Evolutionary conservation across 2,329 filamentous ascomycete species (phyloP).

Genomic region (Colletotrichum musicola): DNA sequence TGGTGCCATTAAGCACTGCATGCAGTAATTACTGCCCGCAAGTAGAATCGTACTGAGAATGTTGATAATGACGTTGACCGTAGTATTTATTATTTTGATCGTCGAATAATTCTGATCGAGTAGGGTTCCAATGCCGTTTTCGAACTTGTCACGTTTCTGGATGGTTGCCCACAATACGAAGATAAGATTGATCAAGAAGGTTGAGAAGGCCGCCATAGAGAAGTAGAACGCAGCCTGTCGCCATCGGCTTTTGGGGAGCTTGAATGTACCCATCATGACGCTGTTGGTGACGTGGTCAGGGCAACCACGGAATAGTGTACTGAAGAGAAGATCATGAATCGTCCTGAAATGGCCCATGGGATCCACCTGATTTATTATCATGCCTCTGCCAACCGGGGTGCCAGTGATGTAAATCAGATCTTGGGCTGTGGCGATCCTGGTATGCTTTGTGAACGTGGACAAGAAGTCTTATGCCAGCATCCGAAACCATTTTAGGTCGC

Average conservation of each 20-base stretch:
- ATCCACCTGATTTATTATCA: too few species aligned
- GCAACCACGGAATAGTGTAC: too few species aligned
- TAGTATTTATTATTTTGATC: neutral
- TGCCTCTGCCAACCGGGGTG: too few species aligned
- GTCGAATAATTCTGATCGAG: neutral
- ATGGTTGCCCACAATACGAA: slow-evolving; percentile 2
- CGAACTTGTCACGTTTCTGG: neutral
- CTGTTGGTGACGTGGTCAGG: too few species aligned
- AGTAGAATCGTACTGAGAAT: slow-evolving; percentile 47
- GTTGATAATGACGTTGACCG: slow-evolving; percentile 48
- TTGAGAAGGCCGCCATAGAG: neutral
- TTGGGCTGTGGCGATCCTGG: too few species aligned
- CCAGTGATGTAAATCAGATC: too few species aligned
- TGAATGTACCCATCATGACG: neutral
- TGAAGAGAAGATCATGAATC: too few species aligned
- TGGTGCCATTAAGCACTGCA: slow-evolving; percentile 51
- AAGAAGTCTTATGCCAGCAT: too few species aligned
- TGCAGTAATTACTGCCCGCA: slow-evolving; percentile 52
- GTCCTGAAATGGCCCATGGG: too few species aligned
- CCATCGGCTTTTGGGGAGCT: neutral
- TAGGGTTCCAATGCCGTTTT: neutral
- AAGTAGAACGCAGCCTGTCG: neutral
- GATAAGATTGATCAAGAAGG: neutral
- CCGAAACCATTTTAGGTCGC: too few species aligned
- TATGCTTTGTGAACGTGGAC: too few species aligned